Base-by-base conservation (phyloP, 2,329 filamentous ascomycete species). In the Fusarium sulawesiense region DNA sequence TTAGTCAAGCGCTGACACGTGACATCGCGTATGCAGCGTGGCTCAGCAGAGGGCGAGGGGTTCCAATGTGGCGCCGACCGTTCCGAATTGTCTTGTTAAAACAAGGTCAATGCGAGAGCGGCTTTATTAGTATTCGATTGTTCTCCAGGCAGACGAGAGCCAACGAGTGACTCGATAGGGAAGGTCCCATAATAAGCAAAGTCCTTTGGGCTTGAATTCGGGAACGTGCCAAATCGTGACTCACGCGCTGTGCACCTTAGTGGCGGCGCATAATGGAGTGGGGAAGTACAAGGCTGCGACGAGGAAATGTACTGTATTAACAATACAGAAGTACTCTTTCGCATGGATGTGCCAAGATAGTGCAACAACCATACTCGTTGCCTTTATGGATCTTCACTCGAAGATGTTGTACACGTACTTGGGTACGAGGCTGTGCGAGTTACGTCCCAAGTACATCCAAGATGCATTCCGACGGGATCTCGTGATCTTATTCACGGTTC, bases 1-100 rank as follows among this genome's bases (percentile, higher is more conserved):
- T 79, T 78, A 79, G 77, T 79, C 75, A 78, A 68, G 29, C 6
- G 8, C 2, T 1, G 0, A 11, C 76, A 79, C 78, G 78, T 79
- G 77, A 77, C 41, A 46, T 42, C 68, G 68, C 59, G 68, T 55
- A 14, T 71, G 62, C 51, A 68, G 74, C 69, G 60, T 73, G 68
- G 74, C 66, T 66, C 23, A 66, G 63, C 70, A 59, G 59, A 64
- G 53, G 23, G 47, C 47, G 34, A 50, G 20, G 20, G 30, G 48
- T 27, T 21, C 34, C 46, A 30, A 50, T 67, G 73, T 74, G 73
- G 73, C 71, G 60, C 69, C 69, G 73, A 66, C 50, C 58, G 56
- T 61, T 72, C 69, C 71, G 71, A 68, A 21, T 56, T 27, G 30
- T 53, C 60, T 60, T 57, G 58, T 67, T 18, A 29, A 64, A 41